These are phyloP conservation scores for Phoenix roebelenii DNA, from an alignment of 176 grass and related monocot genomes.

Conservation along the genomic window DNA sequence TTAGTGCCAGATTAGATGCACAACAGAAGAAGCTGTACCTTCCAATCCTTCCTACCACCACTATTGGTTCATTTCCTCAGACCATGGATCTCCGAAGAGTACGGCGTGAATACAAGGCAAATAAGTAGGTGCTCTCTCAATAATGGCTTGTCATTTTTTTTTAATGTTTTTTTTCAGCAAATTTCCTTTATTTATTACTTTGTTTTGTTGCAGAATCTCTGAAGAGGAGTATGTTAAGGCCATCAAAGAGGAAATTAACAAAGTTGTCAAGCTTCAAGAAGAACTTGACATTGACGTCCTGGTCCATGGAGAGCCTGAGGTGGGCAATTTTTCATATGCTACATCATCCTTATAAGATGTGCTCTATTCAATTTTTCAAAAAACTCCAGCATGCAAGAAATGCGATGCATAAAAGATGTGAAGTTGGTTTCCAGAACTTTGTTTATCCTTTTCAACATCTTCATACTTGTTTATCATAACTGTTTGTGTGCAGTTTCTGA, in stretches of 20 bases:
- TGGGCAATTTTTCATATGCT: background rate
- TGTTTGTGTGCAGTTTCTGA: background rate
- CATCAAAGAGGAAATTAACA: no score
- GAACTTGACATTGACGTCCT: no score
- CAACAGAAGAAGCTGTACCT: constrained; percentile 98
- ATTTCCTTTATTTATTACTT: background rate
- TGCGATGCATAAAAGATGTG: no score
- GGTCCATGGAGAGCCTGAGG: no score
- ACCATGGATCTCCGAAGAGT: no score
- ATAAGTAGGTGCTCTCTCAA: constrained; percentile 42
- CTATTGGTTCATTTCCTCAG: constrained; percentile 30
- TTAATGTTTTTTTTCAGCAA: background rate
- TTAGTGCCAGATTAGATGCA: constrained; percentile 65
- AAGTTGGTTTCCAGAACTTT: background rate
- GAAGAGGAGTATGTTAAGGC: no score
- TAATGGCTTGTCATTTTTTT: no score
- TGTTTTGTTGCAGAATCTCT: background rate
- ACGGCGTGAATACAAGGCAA: constrained; percentile 19
- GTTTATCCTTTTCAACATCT: background rate
- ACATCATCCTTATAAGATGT: no score
- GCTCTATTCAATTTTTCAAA: no score
- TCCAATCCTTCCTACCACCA: constrained; percentile 81
- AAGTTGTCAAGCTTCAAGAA: no score
- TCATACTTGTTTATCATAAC: background rate
- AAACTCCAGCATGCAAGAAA: no score